These are phyloP conservation scores for Macrophomina tecta DNA, from an alignment of 2,329 filamentous ascomycete species.

Conservation along the genomic window DNA sequence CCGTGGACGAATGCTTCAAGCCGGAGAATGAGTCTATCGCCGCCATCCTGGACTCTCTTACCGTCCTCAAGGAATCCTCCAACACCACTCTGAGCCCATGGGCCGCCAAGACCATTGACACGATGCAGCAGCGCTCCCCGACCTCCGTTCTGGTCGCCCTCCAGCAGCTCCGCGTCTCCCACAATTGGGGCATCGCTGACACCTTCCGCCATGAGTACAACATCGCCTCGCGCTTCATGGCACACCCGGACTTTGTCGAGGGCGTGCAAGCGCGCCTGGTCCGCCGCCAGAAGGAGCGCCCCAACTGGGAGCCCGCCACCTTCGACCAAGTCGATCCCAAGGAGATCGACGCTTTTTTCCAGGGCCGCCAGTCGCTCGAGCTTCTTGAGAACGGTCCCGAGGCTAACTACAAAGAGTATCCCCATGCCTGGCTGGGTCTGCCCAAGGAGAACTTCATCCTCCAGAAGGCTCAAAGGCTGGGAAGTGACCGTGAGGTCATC, in stretches of 20 bases:
- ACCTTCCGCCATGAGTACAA: conserved; percentile 86
- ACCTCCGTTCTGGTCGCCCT: conserved; percentile 86
- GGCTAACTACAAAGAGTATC: conserved; percentile 73
- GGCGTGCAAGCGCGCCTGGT: conserved; percentile 85
- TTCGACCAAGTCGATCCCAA: conserved; percentile 69
- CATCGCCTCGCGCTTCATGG: conserved; percentile 89
- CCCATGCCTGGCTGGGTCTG: conserved; percentile 71
- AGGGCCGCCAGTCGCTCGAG: conserved; percentile 55
- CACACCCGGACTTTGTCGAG: conserved; percentile 86
- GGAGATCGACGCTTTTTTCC: conserved; percentile 74
- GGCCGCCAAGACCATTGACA: conserved; percentile 78
- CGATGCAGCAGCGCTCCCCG: conserved; percentile 79
- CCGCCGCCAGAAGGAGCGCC: conserved; percentile 68
- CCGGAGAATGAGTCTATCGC: conserved; percentile 64
- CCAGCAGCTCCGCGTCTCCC: conserved; percentile 78
- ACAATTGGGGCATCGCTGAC: conserved; percentile 78
- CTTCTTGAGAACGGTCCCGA: conserved; percentile 62
- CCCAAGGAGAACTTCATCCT: conserved; percentile 72
- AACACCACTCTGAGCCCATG: conserved; percentile 66
- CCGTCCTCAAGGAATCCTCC: conserved; percentile 49
- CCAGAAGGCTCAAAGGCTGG: conserved; percentile 34
- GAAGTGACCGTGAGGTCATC: conserved; percentile 46
- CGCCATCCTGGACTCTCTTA: conserved; percentile 73
- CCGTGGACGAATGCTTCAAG: conserved; percentile 74
- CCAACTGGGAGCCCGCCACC: conserved; percentile 77